A percentile compares a stretch with the other conserved stretches of the same genome.
phyloP scores from a whole-genome alignment of 2,329 filamentous ascomycete species.

The Nigrograna mackinnonii region DNA sequence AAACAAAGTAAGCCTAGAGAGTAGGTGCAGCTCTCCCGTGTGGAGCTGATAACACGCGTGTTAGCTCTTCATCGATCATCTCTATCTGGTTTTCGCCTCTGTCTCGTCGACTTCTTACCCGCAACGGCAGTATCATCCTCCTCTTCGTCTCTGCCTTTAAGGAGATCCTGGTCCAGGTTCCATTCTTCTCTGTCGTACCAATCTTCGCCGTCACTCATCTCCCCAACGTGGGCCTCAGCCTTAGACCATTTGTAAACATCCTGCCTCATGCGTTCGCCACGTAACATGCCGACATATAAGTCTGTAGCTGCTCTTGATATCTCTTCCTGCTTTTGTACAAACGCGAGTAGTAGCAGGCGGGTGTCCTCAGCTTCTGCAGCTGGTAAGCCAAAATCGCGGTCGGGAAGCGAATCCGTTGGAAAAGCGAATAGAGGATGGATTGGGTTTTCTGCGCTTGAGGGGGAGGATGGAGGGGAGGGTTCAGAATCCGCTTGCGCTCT shows the following conservation, averaged over 20 bases:
- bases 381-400: constrained; percentile 73
- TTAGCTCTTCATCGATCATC: constrained; percentile 35
- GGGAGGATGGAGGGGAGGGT: constrained; percentile 47
- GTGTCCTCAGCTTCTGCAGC: constrained; percentile 77
- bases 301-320: constrained; percentile 71
- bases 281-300: constrained; percentile 71
- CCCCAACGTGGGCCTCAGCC: constrained; percentile 74
- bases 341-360: constrained; percentile 72
- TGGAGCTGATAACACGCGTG: too few relatives aligned
- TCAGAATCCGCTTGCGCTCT: constrained; percentile 51
- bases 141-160: constrained; percentile 84
- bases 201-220: constrained; percentile 87
- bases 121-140: constrained; percentile 61
- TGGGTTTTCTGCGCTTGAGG: constrained; percentile 54
- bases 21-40: too few relatives aligned
- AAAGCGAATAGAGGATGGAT: constrained; percentile 77
- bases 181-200: constrained; percentile 87
- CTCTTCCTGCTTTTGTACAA: constrained; percentile 86
- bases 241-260: constrained; percentile 76
- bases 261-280: constrained; percentile 72
- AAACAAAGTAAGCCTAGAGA: too few relatives aligned
- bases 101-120: constrained; percentile 54
- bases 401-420: constrained; percentile 63
- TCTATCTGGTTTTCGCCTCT: constrained; percentile 38
- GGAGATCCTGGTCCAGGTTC: constrained; percentile 72